Evolutionary conservation across 257 asterid genomes (phyloP), one percentile per base, ranked within the genome.

Genomic region (Forsythia viridissima): DNA sequence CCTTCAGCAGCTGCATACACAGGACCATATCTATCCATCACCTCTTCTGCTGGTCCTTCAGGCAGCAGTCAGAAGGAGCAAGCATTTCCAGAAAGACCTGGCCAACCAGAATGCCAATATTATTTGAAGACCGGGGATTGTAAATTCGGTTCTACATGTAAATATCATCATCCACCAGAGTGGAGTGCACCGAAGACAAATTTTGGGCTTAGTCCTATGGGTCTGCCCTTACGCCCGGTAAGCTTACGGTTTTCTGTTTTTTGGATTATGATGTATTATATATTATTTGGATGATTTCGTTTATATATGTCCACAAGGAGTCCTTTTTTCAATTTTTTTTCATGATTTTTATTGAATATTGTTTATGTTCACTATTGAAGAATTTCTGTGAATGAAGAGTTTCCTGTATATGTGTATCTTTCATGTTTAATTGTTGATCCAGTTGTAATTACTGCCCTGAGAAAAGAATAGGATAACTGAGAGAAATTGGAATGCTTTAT

Each of bases 141-240:
- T 88, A 95, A 89, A 88, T 95, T 79, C 82, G 97, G 99, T 66
- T 52, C 92, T 34, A 82, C 99, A 5, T 95, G 99, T 90, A 93
- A 89, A 87, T 95, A 90, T 84, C 91, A 93, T 80, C 99, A 95
- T 78, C 99, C 99, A 63, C 89, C 91, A 71, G 97, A 91, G 72
- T 82, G 85, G 90, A 78, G 80, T 82, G 90, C 87, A 74, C 84
- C 90, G 11, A 89, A 79, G 85, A 66, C 89, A 70, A 91, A 63
- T 85, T 83, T 83, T 68, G 79, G 80, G 67, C 98, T 95, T 80
- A 91, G 98, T 84, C 91, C 93, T 12, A 86, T 86, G 92, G 98
- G 98, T 51, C 91, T 93, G 57, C 99, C 99, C 30, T 83, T 92
- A 79, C 98, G 98, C 83, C 97, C 93, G 74, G 99, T 95, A 89